Evolutionary conservation across 2,329 filamentous ascomycete species (phyloP).

Genomic region (Graphiopsis chlorocephala): DNA sequence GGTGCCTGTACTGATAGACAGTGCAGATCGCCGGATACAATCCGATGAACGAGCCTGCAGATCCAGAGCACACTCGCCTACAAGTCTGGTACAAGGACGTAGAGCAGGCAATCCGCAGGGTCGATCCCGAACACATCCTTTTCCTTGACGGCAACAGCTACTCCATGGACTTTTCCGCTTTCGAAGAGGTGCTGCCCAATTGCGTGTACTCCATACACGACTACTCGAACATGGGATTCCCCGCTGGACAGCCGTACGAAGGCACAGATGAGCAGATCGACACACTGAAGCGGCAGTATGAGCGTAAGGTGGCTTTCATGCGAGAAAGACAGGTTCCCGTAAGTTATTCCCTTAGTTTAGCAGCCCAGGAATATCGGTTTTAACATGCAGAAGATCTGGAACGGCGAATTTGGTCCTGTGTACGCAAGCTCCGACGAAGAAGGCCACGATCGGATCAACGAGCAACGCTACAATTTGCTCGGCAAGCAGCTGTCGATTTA

Average conservation of each 20-base stretch:
- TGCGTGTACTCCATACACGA: slow-evolving; percentile 55
- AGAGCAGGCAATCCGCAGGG: slow-evolving; percentile 45
- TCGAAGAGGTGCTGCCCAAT: slow-evolving; percentile 42
- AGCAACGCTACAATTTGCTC: slow-evolving; percentile 43
- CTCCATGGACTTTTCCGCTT: slow-evolving; percentile 43
- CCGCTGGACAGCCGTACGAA: slow-evolving; percentile 40
- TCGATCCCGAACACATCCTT: slow-evolving; percentile 51
- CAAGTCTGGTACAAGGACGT: slow-evolving; percentile 47
- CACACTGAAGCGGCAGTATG: slow-evolving; percentile 44
- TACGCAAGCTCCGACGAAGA: slow-evolving; percentile 45
- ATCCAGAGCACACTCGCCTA: slow-evolving; percentile 46
- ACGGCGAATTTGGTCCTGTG: slow-evolving; percentile 50
- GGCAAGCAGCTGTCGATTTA: slow-evolving; percentile 52
- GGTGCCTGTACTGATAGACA: neutral
- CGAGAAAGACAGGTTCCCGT: slow-evolving; percentile 37
- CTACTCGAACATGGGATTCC: slow-evolving; percentile 54
- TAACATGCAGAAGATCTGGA: slow-evolving; percentile 41
- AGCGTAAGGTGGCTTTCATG: slow-evolving; percentile 51
- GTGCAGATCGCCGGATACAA: slow-evolving; percentile 48
- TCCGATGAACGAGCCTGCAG: slow-evolving; percentile 52
- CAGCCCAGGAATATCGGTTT: neutral
- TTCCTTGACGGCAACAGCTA: slow-evolving; percentile 39
- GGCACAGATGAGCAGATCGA: slow-evolving; percentile 44
- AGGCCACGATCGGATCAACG: slow-evolving; percentile 40
- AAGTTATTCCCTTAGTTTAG: neutral